Percentiles rank a stretch among this genome's conserved stretches.
Evolutionary conservation across 805 yeast species (phyloP).

Genomic region (Candida boleticola): DNA sequence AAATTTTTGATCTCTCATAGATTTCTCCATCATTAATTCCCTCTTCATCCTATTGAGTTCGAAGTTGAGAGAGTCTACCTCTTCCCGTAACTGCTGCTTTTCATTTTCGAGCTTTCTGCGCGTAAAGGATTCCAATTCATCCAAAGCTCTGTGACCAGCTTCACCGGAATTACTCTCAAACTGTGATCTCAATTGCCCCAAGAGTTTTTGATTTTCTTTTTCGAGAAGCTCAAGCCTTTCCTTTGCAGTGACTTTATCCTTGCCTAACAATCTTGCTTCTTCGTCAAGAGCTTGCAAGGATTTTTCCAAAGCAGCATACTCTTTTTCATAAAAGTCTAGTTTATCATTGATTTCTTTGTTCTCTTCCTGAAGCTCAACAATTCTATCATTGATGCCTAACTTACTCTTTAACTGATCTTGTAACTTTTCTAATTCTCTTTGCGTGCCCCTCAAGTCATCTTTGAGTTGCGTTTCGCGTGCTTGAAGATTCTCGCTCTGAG

Average conservation of each 20-base stretch:
- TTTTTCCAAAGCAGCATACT: conserved; percentile 22
- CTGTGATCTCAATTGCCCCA: conserved; percentile 14
- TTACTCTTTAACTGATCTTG: background rate
- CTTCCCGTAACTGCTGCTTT: conserved; percentile 21
- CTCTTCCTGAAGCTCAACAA: conserved; percentile 14
- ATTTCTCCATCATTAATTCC: conserved; percentile 32
- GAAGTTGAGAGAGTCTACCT: conserved; percentile 33
- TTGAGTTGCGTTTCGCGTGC: conserved; percentile 16
- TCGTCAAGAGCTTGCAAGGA: conserved; percentile 21
- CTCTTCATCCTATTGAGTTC: conserved; percentile 34
- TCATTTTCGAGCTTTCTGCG: conserved; percentile 24
- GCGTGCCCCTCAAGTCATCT: conserved; percentile 17
- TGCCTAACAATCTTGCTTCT: conserved; percentile 21
- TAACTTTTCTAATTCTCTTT: background rate
- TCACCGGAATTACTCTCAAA: conserved; percentile 6
- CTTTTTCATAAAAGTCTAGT: conserved; percentile 26
- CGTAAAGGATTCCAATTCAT: conserved; percentile 21
- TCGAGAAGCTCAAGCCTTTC: conserved; percentile 18
- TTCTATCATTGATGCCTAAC: background rate
- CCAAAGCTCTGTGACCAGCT: conserved; percentile 15
- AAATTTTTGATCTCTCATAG: conserved; percentile 10
- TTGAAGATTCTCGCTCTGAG: conserved; percentile 22
- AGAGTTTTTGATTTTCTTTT: conserved; percentile 27
- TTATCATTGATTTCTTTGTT: conserved; percentile 23
- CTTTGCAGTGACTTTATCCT: conserved; percentile 16